Evolutionary conservation across 1,284 basidiomycete species (phyloP).

Genomic region (Apiotrichum veenhuisii): DNA sequence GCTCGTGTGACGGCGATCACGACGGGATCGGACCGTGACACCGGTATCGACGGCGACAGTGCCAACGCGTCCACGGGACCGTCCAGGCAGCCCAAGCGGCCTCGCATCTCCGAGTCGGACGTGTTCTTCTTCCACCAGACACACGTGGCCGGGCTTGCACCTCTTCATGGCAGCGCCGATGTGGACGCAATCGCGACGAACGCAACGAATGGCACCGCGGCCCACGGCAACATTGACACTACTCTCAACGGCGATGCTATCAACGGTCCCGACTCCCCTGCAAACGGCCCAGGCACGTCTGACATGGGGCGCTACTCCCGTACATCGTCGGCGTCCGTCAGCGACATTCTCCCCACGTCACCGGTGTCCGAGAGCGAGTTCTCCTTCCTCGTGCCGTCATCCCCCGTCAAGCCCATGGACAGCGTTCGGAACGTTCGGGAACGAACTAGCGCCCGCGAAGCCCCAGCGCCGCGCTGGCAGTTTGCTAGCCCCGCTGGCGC

Average conservation of each 20-base stretch:
- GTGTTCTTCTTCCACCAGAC: neutral
- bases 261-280: too few species aligned
- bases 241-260: neutral
- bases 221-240: neutral
- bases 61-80: neutral
- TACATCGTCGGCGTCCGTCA: constrained; percentile 5
- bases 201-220: neutral
- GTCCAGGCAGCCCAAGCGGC: neutral
- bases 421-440: neutral
- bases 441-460: too few species aligned
- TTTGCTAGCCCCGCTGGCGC: neutral
- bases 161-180: too few species aligned
- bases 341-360: constrained; percentile 1
- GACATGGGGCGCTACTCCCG: neutral
- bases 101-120: neutral
- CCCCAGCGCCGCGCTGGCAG: neutral
- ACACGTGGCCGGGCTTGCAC: neutral
- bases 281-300: too few species aligned
- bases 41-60: neutral
- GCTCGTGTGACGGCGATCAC: too few species aligned
- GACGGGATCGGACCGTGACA: neutral
- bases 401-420: neutral
- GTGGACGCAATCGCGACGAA: too few species aligned
- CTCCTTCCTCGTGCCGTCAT: constrained; percentile 1
- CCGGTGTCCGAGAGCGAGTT: neutral